Percentiles rank a stretch among this genome's conserved stretches.
phyloP scores from a whole-genome alignment of 1,139 yeast genomes.

The Protomyces pachydermus region DNA sequence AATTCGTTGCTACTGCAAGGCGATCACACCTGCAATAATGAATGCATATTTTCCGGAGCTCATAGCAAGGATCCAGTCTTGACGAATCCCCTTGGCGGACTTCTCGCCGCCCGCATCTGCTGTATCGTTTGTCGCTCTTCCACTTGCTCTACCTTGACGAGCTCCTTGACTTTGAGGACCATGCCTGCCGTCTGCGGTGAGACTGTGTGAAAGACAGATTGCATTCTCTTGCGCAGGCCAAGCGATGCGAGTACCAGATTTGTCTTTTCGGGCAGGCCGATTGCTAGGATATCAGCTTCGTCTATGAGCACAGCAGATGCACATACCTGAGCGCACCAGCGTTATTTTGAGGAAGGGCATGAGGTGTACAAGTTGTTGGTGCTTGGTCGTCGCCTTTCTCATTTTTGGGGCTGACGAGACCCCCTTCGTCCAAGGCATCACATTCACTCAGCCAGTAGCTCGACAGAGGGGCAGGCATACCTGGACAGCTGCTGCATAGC shows the following conservation, averaged over 20 bases:
- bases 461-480: neutral
- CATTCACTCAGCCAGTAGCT: too few relatives aligned
- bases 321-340: conserved; percentile 18
- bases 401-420: too few relatives aligned
- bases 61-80: neutral
- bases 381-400: neutral
- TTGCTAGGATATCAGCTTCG: conserved; percentile 52
- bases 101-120: conserved; percentile 56
- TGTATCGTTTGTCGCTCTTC: conserved; percentile 48
- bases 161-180: conserved; percentile 75
- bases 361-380: too few relatives aligned
- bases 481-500: neutral
- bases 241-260: conserved; percentile 59
- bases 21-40: neutral
- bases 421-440: too few relatives aligned
- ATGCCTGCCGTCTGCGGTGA: conserved; percentile 81
- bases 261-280: conserved; percentile 71
- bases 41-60: neutral
- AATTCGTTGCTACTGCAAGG: neutral
- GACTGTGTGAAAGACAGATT: conserved; percentile 66
- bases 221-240: conserved; percentile 72
- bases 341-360: conserved; percentile 22
- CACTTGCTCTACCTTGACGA: conserved; percentile 77
- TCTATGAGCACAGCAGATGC: neutral
- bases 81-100: conserved; percentile 57